Conservation (phyloP, 2,329 filamentous ascomycete species). For the Aureobasidium sp. region DNA sequence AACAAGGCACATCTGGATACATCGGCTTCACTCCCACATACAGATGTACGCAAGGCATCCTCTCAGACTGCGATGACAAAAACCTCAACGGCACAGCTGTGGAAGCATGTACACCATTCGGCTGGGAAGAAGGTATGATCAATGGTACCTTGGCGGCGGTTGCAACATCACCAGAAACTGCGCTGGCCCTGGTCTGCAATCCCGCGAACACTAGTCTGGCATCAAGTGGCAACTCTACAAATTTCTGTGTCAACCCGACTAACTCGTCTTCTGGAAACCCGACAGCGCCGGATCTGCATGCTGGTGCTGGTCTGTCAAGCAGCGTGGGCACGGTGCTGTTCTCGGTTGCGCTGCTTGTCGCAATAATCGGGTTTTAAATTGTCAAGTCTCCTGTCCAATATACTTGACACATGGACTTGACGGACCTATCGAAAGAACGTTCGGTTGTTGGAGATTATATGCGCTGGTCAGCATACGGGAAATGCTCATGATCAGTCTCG, state of each 20-base stretch:
- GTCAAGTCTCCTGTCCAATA: not conserved
- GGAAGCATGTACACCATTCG: conserved; percentile 4
- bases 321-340: not conserved
- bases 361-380: not conserved
- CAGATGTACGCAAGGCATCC: not conserved
- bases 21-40: not conserved
- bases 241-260: not conserved
- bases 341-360: not conserved
- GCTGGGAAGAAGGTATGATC: not conserved
- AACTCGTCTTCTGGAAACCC: not conserved
- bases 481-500: not conserved
- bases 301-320: not conserved
- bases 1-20: not conserved
- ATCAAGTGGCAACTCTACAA: not conserved
- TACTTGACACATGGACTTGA: not conserved
- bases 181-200: not conserved
- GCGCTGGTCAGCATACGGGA: not conserved
- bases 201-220: conserved; percentile 2
- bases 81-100: not conserved
- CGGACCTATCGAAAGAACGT: not conserved
- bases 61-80: not conserved
- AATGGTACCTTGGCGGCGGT: not conserved
- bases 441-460: not conserved
- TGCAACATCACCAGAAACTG: not conserved
- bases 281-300: not conserved